These are phyloP conservation scores for Xanthoconium separans DNA, from an alignment of 1,284 basidiomycete species.

Conservation along the genomic window DNA sequence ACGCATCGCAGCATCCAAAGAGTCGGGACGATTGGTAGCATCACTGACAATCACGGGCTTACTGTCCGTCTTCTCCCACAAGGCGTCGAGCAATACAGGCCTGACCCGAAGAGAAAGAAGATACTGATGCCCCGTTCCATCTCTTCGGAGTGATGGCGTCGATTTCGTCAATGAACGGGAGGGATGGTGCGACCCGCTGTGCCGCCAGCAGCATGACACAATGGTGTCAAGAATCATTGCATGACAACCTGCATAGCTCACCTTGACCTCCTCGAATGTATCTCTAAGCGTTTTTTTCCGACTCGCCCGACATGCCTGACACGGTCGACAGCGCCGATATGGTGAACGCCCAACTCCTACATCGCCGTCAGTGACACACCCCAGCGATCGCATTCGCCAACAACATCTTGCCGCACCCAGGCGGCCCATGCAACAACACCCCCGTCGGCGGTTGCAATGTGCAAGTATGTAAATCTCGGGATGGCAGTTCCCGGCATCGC, in stretches of 20 bases:
- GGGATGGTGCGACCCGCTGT: constrained; percentile 83
- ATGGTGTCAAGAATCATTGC: background rate
- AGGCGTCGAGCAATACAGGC: background rate
- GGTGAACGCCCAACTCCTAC: constrained; percentile 84
- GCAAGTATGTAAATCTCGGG: constrained; percentile 94
- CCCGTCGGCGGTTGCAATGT: constrained; percentile 93
- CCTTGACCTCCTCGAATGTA: constrained; percentile 95
- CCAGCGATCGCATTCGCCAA: constrained; percentile 93
- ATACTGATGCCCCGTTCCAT: constrained; percentile 81
- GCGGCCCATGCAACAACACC: constrained; percentile 94
- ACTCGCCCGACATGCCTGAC: constrained; percentile 97
- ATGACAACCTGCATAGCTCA: background rate
- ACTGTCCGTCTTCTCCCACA: constrained; percentile 82
- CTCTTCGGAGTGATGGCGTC: constrained; percentile 98
- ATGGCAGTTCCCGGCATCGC: constrained; percentile 92
- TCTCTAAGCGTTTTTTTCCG: constrained; percentile 94
- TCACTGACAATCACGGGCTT: constrained; percentile 94
- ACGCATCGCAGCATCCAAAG: constrained; percentile 89
- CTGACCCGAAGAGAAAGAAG: background rate
- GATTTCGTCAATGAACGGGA: constrained; percentile 96
- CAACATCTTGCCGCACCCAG: constrained; percentile 95
- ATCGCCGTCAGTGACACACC: background rate
- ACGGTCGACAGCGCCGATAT: constrained; percentile 95
- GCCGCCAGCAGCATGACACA: too few species aligned
- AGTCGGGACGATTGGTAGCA: constrained; percentile 94